Evolutionary conservation across 1,284 basidiomycete genomes (phyloP), one percentile per base, ranked within the genome.

Genomic region (Ganoderma leucocontextum): DNA sequence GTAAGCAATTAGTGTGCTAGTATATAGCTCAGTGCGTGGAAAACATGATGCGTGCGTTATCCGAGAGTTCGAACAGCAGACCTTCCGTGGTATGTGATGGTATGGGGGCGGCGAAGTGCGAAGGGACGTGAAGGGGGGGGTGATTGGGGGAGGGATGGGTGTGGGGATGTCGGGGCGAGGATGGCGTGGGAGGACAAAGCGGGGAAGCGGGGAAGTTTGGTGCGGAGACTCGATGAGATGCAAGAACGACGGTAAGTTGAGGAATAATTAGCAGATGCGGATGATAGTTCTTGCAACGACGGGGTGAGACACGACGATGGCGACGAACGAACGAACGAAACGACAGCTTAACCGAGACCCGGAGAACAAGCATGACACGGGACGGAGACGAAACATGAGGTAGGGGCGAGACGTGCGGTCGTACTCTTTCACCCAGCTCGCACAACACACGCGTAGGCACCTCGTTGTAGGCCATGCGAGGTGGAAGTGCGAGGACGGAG

Each of bases 1-100:
- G 64, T 66, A 66, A 73, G 71, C 67, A 70, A 72, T 73, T 73
- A 73, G 65, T 68, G 67, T 70, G 73, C 64, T 64, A 69, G 64
- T 69, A 70, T 64, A 60, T 64, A 59, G 63, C 66, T 63, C 64
- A 60, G 36, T 64, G 70, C 64, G 67, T 68, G 59, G 29, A 57
- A 61, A 68, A 62, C 39, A 62, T 64, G 70, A 64, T 71, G 70
- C 64, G 52, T 71, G 67, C 67, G 66, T 68, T 55, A 52, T 67
- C 66, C 42, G 60, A 62, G 62, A 61, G 66, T 44, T 25, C 47
- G 64, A 57, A 62, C 64, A 57, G 64, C 39, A 59, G 55, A 62
- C 58, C 39, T 64, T 64, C 63, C 58, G 52, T 68, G 53, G 61
- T 59, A 64, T 64, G 63, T n/a, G 59, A 42, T 64, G 44, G 36